Percentiles rank a stretch among this genome's conserved stretches.
These are phyloP conservation scores for Apophysomyces variabilis DNA, from an alignment of 371 early-diverging fungal genomes.

Conservation along the genomic window DNA sequence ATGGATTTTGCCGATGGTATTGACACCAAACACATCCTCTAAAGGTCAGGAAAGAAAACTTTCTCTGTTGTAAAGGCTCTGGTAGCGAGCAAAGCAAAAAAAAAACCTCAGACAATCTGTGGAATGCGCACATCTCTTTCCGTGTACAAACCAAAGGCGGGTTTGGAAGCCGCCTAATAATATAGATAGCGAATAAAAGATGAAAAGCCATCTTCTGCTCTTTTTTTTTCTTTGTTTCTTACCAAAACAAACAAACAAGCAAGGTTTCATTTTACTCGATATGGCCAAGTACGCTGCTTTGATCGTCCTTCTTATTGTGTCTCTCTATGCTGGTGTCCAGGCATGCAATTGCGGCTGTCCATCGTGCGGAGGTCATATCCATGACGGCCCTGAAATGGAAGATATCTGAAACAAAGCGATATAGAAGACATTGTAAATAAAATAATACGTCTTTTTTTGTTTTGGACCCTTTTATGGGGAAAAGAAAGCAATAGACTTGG, in stretches of 20 bases:
- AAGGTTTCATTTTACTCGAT: background rate
- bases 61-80: background rate
- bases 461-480: too few species aligned
- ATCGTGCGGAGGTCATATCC: background rate
- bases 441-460: too few species aligned
- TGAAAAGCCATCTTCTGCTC: background rate
- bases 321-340: background rate
- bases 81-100: background rate
- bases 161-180: constrained; percentile 9
- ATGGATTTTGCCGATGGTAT: constrained; percentile 9
- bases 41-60: too few species aligned
- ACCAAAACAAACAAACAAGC: background rate
- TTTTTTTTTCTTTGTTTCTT: background rate
- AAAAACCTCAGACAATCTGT: background rate
- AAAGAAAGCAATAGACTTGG: too few species aligned
- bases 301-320: background rate
- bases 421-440: background rate
- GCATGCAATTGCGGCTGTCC: constrained; percentile 2
- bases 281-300: background rate
- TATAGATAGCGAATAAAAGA: background rate
- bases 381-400: background rate
- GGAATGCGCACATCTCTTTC: background rate
- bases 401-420: background rate
- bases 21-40: constrained; percentile 7
- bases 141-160: constrained; percentile 9